Conservation (phyloP, 257 asterid species). For the Solanum lycopersicoides region DNA sequence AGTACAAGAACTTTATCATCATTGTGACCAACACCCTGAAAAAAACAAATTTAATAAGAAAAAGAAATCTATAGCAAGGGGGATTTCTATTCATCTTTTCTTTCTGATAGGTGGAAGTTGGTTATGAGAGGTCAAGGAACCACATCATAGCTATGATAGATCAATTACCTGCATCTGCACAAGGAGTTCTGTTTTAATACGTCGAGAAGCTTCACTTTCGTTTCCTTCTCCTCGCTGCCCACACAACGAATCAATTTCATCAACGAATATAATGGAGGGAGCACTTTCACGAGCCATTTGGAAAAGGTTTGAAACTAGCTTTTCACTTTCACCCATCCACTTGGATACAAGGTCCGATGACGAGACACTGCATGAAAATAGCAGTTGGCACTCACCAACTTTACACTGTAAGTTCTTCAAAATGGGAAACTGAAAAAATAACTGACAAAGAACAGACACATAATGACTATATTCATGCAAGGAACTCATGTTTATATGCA, state of each 20-base stretch:
- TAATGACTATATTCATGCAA: background rate
- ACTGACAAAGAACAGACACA: background rate
- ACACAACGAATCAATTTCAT: slow-evolving; percentile 92
- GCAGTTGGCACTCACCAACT: slow-evolving; percentile 61
- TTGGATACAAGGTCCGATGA: slow-evolving; percentile 98
- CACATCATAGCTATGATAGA: background rate
- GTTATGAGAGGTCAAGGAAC: background rate
- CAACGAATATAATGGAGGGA: slow-evolving; percentile 87
- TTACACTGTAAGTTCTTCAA: slow-evolving; percentile 21
- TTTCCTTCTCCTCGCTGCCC: slow-evolving; percentile 99
- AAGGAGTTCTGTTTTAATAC: slow-evolving; percentile 91
- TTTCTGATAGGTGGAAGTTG: background rate
- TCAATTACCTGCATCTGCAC: slow-evolving; percentile 96
- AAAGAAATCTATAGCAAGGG: background rate
- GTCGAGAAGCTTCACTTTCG: slow-evolving; percentile 98
- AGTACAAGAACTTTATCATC: slow-evolving; percentile 98
- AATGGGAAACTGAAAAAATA: background rate
- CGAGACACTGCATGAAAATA: slow-evolving; percentile 66
- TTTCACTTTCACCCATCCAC: slow-evolving; percentile 99
- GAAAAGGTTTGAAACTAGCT: slow-evolving; percentile 94
- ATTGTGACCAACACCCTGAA: slow-evolving; percentile 95
- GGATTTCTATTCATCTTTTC: background rate
- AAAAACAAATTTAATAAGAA: background rate
- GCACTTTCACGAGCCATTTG: slow-evolving; percentile 98
- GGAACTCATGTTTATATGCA: background rate